These are phyloP conservation scores for Exserohilum rostratum DNA, from an alignment of 2,329 filamentous ascomycete genomes.

Conservation along the genomic window DNA sequence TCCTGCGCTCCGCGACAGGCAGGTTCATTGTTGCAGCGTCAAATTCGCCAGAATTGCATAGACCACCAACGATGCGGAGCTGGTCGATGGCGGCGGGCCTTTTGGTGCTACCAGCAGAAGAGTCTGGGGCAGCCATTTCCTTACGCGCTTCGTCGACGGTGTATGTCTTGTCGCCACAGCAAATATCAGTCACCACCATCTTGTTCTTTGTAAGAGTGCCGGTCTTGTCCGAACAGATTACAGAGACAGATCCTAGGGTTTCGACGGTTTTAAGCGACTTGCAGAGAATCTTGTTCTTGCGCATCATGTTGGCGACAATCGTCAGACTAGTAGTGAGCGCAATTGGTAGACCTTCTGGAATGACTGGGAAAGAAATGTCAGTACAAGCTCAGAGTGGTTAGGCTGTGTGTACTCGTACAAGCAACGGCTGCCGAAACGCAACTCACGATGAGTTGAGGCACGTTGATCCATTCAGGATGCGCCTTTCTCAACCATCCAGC, in stretches of 20 bases:
- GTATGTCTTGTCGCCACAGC: constrained; percentile 61
- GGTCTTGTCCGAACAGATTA: constrained; percentile 80
- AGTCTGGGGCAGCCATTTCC: constrained; percentile 32
- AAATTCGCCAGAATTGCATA: constrained; percentile 79
- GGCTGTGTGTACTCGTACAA: constrained; percentile 7
- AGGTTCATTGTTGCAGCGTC: constrained; percentile 67
- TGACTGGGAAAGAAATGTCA: constrained; percentile 50
- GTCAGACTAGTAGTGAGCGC: constrained; percentile 66
- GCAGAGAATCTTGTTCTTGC: constrained; percentile 76
- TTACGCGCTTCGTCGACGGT: constrained; percentile 58
- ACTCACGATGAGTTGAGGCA: constrained; percentile 73
- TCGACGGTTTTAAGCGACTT: constrained; percentile 81
- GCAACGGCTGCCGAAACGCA: constrained; percentile 67
- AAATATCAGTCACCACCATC: constrained; percentile 74
- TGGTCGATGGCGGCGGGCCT: constrained; percentile 53
- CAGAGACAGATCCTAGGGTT: constrained; percentile 73
- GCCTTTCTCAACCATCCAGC: constrained; percentile 70
- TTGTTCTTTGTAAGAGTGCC: constrained; percentile 73
- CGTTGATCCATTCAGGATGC: constrained; percentile 74
- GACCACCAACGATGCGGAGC: constrained; percentile 65
- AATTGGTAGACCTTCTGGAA: constrained; percentile 63
- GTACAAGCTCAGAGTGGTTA: not conserved
- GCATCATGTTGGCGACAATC: constrained; percentile 78
- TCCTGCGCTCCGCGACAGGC: constrained; percentile 65
- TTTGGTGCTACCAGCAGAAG: constrained; percentile 45